These are phyloP conservation scores for Fraxinus anomala DNA, from an alignment of 257 asterid species.

Conservation along the genomic window DNA sequence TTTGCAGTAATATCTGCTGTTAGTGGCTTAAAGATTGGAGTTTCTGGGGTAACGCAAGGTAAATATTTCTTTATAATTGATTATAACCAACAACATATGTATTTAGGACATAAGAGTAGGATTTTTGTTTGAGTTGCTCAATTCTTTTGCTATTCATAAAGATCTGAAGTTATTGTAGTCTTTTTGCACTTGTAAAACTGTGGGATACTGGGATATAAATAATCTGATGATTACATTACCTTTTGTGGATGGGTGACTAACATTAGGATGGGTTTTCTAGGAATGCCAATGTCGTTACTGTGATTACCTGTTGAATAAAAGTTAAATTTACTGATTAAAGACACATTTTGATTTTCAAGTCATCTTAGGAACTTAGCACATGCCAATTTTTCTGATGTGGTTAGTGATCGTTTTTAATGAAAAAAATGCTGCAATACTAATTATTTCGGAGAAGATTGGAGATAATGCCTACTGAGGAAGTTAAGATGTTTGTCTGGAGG, in stretches of 20 bases:
- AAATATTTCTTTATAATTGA: conserved; percentile 25
- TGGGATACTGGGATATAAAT: background rate
- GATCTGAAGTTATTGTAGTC: background rate
- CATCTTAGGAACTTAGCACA: background rate
- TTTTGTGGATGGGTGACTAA: conserved; percentile 3
- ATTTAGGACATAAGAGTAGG: conserved; percentile 10
- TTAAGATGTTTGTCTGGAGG: conserved; percentile 15
- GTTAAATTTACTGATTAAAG: background rate
- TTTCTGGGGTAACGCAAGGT: conserved; percentile 79
- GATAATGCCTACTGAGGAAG: conserved; percentile 14
- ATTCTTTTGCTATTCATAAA: conserved; percentile 11
- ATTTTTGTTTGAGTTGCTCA: conserved; percentile 22
- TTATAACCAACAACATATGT: conserved; percentile 11
- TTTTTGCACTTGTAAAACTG: background rate
- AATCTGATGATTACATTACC: conserved; percentile 3
- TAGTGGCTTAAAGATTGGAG: conserved; percentile 90
- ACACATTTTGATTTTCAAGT: background rate
- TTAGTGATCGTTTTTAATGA: background rate
- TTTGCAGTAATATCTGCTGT: conserved; percentile 95
- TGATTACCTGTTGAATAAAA: conserved; percentile 10
- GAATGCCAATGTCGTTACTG: background rate
- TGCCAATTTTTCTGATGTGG: background rate
- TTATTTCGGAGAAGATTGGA: conserved; percentile 2
- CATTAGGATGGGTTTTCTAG: background rate
- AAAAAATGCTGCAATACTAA: conserved; percentile 7